Conservation (phyloP, 139 green algal species). For the Pleodorina starrii region DNA sequence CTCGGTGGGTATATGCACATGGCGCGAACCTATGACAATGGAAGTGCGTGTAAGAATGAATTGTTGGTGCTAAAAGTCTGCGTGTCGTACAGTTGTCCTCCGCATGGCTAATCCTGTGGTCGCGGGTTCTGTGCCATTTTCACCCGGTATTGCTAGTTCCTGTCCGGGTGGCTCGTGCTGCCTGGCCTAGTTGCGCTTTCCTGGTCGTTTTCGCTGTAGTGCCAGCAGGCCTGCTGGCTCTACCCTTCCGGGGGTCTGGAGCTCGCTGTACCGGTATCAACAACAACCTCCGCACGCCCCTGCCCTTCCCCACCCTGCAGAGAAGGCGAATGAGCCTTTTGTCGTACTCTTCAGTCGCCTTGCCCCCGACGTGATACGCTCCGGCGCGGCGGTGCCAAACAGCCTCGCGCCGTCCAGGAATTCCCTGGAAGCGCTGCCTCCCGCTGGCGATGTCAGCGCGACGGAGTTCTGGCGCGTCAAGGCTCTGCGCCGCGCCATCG, state of each 20-base stretch:
- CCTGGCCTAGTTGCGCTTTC: no score
- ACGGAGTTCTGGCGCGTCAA: not conserved
- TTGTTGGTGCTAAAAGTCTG: no score
- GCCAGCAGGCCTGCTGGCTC: no score
- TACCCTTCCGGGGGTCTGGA: no score
- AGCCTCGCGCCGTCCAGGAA: not conserved
- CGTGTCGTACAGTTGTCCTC: not conserved
- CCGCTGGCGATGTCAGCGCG: not conserved
- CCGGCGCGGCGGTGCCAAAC: not conserved
- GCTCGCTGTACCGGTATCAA: not conserved
- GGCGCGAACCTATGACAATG: no score
- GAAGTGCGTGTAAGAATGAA: no score
- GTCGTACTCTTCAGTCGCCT: constrained; percentile 32
- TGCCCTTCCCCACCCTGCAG: not conserved
- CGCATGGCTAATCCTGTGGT: no score
- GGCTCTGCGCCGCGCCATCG: not conserved
- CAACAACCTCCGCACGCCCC: not conserved
- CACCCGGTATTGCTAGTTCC: no score
- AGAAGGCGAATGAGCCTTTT: constrained; percentile 34
- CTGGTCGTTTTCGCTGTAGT: no score
- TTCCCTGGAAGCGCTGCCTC: not conserved
- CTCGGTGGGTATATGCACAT: not conserved
- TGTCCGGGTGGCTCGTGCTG: no score
- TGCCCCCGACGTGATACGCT: not conserved
- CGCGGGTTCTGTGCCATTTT: no score